Evolutionary conservation across 2,329 filamentous ascomycete species (phyloP), one percentile per base, ranked within the genome.

Genomic region (Volutella citrinella): DNA sequence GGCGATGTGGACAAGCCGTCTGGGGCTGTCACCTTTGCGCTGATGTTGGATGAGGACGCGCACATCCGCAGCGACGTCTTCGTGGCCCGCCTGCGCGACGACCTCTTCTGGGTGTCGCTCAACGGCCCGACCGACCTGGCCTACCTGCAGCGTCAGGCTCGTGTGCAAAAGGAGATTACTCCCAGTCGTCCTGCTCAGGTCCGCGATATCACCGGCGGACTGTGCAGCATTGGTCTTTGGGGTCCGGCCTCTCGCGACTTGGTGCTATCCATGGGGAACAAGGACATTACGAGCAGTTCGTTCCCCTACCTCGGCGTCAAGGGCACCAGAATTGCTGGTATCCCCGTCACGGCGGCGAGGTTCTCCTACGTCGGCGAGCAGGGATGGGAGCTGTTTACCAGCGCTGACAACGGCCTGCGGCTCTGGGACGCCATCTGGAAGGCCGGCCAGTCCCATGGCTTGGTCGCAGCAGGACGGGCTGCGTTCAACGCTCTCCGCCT

Each of bases 301-400:
- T 58, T 81, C 1, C 67, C 69, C 0, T 72, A 76, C 34, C 69
- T 75, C 40, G 60, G 63, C 1, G 64, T 68, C 27, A 77, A 74
- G 57, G 60, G 57, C 13, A 64, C 66, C 1, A 64, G 54, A 36
- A 65, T 82, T 30, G 64, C 61, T 7, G 74, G 76, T 1, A 67
- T 82, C 11, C 78, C 79, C 0, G 74, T 79, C 4, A 72, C 64
- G 0, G 66, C 65, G 1, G 68, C 79, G 47, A 66, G 74, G 4
- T 64, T 78, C 22, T 82, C 78, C 0, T 78, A 74, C 31, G 73
- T 82, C 5, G 78, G 79, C 6, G 78, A 82, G 45, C 57, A 66
- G 0, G 78, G 79, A 2, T 82, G 76, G 76, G 78, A 82, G 49
- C 68, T 82, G 14, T 75, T 79, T 39, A 68, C 77, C 2, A 78